These are phyloP conservation scores for Mediolabrus comicus DNA, from an alignment of 108 stramenopile genomes.

Conservation along the genomic window DNA sequence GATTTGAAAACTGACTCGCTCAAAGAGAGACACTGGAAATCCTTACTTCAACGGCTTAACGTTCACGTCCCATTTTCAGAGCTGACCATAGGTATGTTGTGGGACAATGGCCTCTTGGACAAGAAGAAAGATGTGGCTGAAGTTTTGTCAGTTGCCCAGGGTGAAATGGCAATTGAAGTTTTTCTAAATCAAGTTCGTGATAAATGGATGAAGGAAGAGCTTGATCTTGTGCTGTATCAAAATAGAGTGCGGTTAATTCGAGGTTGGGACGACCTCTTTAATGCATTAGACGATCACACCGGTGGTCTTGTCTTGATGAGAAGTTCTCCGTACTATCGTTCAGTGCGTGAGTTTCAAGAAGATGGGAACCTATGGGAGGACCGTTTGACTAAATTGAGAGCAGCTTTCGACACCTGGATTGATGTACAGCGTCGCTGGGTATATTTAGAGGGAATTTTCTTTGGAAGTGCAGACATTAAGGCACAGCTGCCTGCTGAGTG, in stretches of 20 bases:
- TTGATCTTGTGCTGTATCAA: conserved; percentile 94
- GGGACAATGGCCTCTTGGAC: conserved; percentile 85
- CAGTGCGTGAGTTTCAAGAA: conserved; percentile 95
- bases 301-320: conserved; percentile 91
- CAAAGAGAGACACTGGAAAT: conserved; percentile 97
- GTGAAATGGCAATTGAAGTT: conserved; percentile 97
- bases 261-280: conserved; percentile 96
- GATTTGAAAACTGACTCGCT: conserved; percentile 96
- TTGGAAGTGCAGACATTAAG: conserved; percentile 94
- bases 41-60: conserved; percentile 77
- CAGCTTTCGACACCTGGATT: conserved; percentile 95
- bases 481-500: conserved; percentile 94
- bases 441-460: conserved; percentile 95
- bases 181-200: conserved; percentile 95
- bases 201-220: conserved; percentile 91
- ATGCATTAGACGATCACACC: conserved; percentile 95
- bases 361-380: conserved; percentile 95
- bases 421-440: conserved; percentile 98
- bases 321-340: conserved; percentile 90
- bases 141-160: conserved; percentile 90
- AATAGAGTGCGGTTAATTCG: conserved; percentile 92
- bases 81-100: conserved; percentile 91
- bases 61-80: conserved; percentile 71
- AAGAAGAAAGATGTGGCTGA: conserved; percentile 89
- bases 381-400: conserved; percentile 85